Conservation (phyloP, 176 grass and related monocot genomes). For the Saccharum officinarum region DNA sequence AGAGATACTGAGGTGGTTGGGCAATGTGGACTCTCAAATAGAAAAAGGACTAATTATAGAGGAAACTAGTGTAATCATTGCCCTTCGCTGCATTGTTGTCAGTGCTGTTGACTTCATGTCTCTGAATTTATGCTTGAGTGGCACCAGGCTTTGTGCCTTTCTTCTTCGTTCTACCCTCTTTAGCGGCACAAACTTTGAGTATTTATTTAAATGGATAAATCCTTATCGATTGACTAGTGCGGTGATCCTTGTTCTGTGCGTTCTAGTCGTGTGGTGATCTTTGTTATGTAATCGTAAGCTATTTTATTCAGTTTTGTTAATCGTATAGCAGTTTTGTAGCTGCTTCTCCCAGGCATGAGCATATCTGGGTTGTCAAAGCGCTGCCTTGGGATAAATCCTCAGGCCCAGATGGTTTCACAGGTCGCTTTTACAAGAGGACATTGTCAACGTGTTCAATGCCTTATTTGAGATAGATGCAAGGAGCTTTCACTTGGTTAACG, state of each 20-base stretch:
- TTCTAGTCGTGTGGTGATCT: not conserved
- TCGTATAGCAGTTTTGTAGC: not conserved
- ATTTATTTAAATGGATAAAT: not conserved
- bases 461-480: not conserved
- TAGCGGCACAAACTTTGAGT: not conserved
- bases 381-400: not conserved
- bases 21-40: not conserved
- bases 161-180: not conserved
- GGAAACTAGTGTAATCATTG: not conserved
- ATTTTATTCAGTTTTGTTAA: not conserved
- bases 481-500: not conserved
- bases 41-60: not conserved
- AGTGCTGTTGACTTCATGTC: constrained; percentile 3
- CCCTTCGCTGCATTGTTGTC: not conserved
- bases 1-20: constrained; percentile 8
- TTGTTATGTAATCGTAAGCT: not conserved
- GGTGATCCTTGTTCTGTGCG: not conserved
- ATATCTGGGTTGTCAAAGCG: not conserved
- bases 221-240: not conserved
- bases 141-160: not conserved
- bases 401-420: not conserved
- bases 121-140: not conserved
- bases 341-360: not conserved
- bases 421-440: not conserved
- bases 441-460: not conserved